Evolutionary conservation across 805 yeast genomes (phyloP).

Genomic region (Monosporozyma siamensis): DNA sequence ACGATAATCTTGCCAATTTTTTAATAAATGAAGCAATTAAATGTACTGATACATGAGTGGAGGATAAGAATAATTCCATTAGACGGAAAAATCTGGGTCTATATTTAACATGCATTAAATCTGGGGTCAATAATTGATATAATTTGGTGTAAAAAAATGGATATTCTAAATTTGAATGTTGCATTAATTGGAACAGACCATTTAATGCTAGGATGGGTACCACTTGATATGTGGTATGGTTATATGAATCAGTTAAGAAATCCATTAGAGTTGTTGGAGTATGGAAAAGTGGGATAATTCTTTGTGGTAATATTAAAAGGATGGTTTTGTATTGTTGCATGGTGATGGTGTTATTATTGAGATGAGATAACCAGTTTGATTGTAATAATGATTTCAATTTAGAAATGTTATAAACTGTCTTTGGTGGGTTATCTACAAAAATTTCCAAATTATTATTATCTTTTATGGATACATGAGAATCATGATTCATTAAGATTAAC

Average conservation of each 20-base stretch:
- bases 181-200: constrained; percentile 81
- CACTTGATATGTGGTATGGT: constrained; percentile 40
- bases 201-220: constrained; percentile 73
- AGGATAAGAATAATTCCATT: constrained; percentile 73
- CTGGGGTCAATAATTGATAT: constrained; percentile 69
- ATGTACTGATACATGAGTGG: constrained; percentile 77
- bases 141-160: constrained; percentile 82
- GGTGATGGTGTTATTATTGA: constrained; percentile 40
- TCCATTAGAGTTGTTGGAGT: constrained; percentile 86
- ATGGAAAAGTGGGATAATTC: constrained; percentile 71
- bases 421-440: constrained; percentile 40
- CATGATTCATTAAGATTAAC: constrained; percentile 32
- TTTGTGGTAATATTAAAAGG: constrained; percentile 65
- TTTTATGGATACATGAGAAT: constrained; percentile 17
- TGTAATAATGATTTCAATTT: constrained; percentile 61
- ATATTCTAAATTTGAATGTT: constrained; percentile 73
- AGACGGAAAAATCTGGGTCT: constrained; percentile 83
- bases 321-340: constrained; percentile 57
- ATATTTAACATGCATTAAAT: constrained; percentile 65
- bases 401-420: constrained; percentile 31
- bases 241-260: constrained; percentile 80
- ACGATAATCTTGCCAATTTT: constrained; percentile 60
- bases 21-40: constrained; percentile 87
- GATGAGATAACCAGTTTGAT: constrained; percentile 49
- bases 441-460: constrained; percentile 30